phyloP scores from a whole-genome alignment of 2,329 filamentous ascomycete genomes.

The Xylogone sp. region DNA sequence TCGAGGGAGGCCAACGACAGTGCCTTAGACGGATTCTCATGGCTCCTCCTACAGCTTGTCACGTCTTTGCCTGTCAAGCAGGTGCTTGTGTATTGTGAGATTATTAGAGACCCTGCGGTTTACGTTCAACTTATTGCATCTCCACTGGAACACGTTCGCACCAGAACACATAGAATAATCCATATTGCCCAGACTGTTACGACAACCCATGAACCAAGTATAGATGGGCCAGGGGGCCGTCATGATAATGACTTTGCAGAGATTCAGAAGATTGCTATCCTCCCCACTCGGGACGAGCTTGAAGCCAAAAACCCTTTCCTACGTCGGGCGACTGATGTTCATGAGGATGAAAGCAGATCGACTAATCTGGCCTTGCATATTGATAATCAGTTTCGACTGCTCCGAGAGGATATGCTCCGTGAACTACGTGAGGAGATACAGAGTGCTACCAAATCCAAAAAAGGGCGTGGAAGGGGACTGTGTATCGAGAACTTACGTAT shows the following conservation, averaged over 20 bases:
- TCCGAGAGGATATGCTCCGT: conserved; percentile 67
- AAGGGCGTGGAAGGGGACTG: conserved; percentile 34
- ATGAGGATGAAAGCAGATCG: conserved; percentile 28
- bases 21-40: conserved; percentile 32
- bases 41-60: conserved; percentile 42
- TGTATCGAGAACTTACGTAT: conserved; percentile 37
- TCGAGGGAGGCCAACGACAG: conserved; percentile 20
- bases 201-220: conserved; percentile 23
- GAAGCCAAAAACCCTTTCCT: conserved; percentile 52
- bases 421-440: conserved; percentile 61
- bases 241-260: conserved; percentile 70
- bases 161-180: conserved; percentile 37
- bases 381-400: conserved; percentile 68
- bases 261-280: conserved; percentile 57
- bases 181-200: conserved; percentile 28
- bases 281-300: conserved; percentile 65
- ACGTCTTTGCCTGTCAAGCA: conserved; percentile 25
- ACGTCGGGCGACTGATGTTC: conserved; percentile 46
- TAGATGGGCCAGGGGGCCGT: conserved; percentile 52
- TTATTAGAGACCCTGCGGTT: conserved; percentile 27
- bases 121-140: conserved; percentile 17
- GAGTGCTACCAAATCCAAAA: conserved; percentile 44
- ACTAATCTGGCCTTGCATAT: conserved; percentile 47
- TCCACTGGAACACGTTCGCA: conserved; percentile 23
- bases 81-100: conserved; percentile 18